phyloP scores from a whole-genome alignment of 1,284 basidiomycete genomes.

The Moesziomyces sp. region DNA sequence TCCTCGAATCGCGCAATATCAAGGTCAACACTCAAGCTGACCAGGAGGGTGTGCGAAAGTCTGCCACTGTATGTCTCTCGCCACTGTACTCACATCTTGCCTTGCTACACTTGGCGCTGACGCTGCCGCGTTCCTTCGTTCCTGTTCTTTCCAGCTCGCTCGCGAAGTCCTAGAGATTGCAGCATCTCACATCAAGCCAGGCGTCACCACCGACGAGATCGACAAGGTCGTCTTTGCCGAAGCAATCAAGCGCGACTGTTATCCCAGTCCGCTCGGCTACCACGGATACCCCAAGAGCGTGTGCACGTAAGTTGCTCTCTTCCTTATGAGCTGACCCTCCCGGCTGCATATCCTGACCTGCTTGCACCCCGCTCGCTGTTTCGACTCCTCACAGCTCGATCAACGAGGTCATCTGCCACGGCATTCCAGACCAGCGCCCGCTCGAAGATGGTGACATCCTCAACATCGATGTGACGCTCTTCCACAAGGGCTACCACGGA shows the following conservation, averaged over 20 bases:
- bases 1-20: conserved; percentile 61
- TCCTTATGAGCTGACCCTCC: not conserved
- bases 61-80: conserved; percentile 39
- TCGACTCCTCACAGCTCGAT: conserved; percentile 71
- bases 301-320: conserved; percentile 74
- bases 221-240: conserved; percentile 96
- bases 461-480: conserved; percentile 74
- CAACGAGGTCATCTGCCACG: conserved; percentile 97
- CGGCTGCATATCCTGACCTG: not conserved
- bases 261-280: conserved; percentile 95
- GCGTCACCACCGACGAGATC: conserved; percentile 89
- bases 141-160: conserved; percentile 74
- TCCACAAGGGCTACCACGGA: conserved; percentile 66
- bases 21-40: conserved; percentile 57
- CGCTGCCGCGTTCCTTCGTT: conserved; percentile 5
- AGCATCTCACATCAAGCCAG: conserved; percentile 84
- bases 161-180: conserved; percentile 91
- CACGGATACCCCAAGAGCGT: conserved; percentile 92
- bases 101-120: not conserved
- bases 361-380: not conserved
- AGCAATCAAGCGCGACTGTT: conserved; percentile 87
- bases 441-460: conserved; percentile 57
- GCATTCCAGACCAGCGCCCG: conserved; percentile 68
- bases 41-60: conserved; percentile 61
- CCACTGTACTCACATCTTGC: not conserved